Evolutionary conservation across 768 basidiomycete species (phyloP), one percentile per base, ranked within the genome.

Genomic region (Russula olivacea): DNA sequence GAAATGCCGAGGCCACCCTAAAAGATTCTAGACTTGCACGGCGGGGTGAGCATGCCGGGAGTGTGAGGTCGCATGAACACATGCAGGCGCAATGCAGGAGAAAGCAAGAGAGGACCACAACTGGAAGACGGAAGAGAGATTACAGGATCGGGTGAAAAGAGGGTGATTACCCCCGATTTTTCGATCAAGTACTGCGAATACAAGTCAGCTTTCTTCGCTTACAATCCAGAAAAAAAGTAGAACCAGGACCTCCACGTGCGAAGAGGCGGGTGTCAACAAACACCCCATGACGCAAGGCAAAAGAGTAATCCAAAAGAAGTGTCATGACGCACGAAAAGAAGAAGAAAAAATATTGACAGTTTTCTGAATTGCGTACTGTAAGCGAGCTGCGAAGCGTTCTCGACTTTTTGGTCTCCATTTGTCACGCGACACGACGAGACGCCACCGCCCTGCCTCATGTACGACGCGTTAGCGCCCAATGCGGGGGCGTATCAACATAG

Each of bases 281-380:
- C n/a, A 30, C 17, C 41, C 30, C 59, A 59, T 59, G 59, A 59
- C 50, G 58, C 58, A 59, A 51, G n/a, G 58, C 19, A n/a, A 41
- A 43, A 15, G 14, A 25, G 25, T 0, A 43, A n/a, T 3, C 12
- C 9, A 49, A 25, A 25, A 49, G 23, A 49, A 15, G 28, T 17
- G 7, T 21, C n/a, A 60, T 60, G 59, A 60, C 51, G 51, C 51
- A 53, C 32, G 32, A 32, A 23, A 49, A 45, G 28, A 28, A 28
- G 4, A 45, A 45, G 7, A 19, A 2, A 28, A 28, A 28, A 28
- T 9, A 9, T 21, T 21, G 41, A 9, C 43, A n/a, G n/a, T 21
- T 10, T 45, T 45, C 41, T 45, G 43, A 9, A 45, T 45, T 45
- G 38, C 38, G 2, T 21, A 45, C n/a, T 2, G 43, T 21, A 45